Evolutionary conservation across 1,284 basidiomycete genomes (phyloP).

Genomic region (Xerocomus nothofagi): DNA sequence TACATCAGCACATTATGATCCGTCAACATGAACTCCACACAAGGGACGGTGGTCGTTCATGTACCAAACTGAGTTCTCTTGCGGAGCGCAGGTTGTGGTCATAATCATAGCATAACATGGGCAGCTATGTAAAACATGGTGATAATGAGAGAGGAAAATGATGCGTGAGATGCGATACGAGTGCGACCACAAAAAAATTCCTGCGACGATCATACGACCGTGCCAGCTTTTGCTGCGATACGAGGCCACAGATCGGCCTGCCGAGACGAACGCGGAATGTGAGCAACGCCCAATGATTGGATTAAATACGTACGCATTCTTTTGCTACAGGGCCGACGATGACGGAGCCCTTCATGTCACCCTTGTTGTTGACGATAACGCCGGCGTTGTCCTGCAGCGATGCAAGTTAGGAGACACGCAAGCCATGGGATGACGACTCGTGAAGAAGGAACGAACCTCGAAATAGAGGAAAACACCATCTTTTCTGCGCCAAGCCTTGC

Average conservation of each 20-base stretch:
- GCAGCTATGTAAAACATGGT: slow-evolving; percentile 21
- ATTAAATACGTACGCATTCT: slow-evolving; percentile 77
- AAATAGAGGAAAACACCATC: slow-evolving; percentile 99
- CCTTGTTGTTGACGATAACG: slow-evolving; percentile 98
- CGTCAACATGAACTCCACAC: too few relatives aligned
- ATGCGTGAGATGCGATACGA: slow-evolving; percentile 17
- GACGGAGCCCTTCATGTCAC: slow-evolving; percentile 99
- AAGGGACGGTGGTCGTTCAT: background rate
- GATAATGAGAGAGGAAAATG: background rate
- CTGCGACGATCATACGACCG: slow-evolving; percentile 72
- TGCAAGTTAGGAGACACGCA: background rate
- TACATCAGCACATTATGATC: too few relatives aligned
- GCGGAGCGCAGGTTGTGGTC: slow-evolving; percentile 3
- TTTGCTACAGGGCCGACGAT: slow-evolving; percentile 98
- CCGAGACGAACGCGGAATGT: background rate
- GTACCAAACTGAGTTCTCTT: background rate
- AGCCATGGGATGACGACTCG: background rate
- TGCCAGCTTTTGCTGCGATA: slow-evolving; percentile 98
- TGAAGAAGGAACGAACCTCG: slow-evolving; percentile 54
- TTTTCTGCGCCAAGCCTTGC: slow-evolving; percentile 97
- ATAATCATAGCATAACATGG: slow-evolving; percentile 27
- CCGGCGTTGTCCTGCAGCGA: slow-evolving; percentile 83
- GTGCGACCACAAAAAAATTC: slow-evolving; percentile 14
- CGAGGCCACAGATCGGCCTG: slow-evolving; percentile 99
- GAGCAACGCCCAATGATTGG: background rate